A percentile compares a stretch with the other conserved stretches of the same genome.
phyloP scores from a whole-genome alignment of 169 alveolate genomes.

The Babesia ovata region DNA sequence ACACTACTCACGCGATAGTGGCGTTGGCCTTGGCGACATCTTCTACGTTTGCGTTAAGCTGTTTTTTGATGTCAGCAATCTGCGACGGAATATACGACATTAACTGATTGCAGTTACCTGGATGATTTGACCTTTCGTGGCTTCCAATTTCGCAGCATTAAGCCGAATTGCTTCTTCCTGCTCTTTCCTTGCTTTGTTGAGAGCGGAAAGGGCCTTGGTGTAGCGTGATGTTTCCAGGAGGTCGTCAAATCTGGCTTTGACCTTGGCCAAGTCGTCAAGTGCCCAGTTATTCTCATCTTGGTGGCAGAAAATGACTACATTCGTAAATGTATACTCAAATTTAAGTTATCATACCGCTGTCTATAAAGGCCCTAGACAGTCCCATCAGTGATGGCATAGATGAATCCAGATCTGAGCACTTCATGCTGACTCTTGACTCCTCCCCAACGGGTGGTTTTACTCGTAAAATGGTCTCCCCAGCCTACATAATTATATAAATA shows the following conservation, averaged over 20 bases:
- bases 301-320: constrained; percentile 94
- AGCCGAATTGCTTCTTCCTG: constrained; percentile 41
- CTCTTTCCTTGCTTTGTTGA: constrained; percentile 62
- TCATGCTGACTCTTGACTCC: constrained; percentile 50
- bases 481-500: not conserved
- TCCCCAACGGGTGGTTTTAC: constrained; percentile 65
- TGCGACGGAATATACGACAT: not conserved
- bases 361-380: constrained; percentile 90
- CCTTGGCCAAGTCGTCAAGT: constrained; percentile 88
- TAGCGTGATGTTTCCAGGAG: constrained; percentile 91
- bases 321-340: constrained; percentile 53
- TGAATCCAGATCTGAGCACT: constrained; percentile 88
- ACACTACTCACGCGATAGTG: constrained; percentile 55
- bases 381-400: constrained; percentile 94
- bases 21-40: constrained; percentile 37
- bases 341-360: constrained; percentile 76
- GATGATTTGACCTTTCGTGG: constrained; percentile 27
- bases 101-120: constrained; percentile 19
- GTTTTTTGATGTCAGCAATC: constrained; percentile 71
- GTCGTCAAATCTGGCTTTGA: constrained; percentile 96
- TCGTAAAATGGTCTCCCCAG: constrained; percentile 65
- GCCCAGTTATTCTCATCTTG: constrained; percentile 98
- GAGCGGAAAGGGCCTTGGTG: constrained; percentile 60
- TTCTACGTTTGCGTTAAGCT: constrained; percentile 54
- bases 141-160: constrained; percentile 22